Base-by-base conservation (phyloP, 2,329 filamentous ascomycete species). In the Nectriaceae sp. region DNA sequence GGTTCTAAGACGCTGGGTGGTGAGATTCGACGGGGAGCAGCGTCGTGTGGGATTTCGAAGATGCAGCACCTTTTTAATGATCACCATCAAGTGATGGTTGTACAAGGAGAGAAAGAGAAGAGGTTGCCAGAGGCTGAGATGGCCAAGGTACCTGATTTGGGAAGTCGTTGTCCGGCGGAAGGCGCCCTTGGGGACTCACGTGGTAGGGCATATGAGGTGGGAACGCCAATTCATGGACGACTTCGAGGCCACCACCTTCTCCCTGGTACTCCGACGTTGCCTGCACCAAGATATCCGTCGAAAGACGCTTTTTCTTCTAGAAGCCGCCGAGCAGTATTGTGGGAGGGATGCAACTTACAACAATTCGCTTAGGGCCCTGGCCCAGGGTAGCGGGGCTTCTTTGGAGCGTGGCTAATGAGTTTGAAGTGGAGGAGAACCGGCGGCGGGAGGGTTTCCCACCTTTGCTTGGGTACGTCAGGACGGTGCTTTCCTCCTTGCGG, bases 141-240 rank as follows among this genome's bases (percentile, higher is more conserved):
- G 24, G 24, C 24, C 40, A 19, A 40, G 36, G 43, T n/a, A 36
- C 31, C 33, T n/a, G 19, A 43, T 43, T 6, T 29, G 24, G 24
- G 24, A 13, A 29, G 24, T 29, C 24, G 24, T 29, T 36, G 26
- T 36, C 5, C 33, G 16, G 16, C 33, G 33, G 33, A 36, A 36
- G 33, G 33, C 33, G 11, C 33, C 24, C 24, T 29, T 15, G 33
- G 33, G 33, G 16, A 36, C 33, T 36, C 33, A 36, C 33, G 33
- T 36, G 33, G 8, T 6, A 16, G 16, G 16, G 33, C 33, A 36
- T 16, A 36, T n/a, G 24, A 29, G 24, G 24, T n/a, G 24, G 13
- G 24, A 13, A 13, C 24, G 13, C 6, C 24, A 29, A 13, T 29
- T 13, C 6, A 29, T 13, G 24, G 24, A 13, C 6, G 24, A n/a